Percentiles rank a stretch among this genome's conserved stretches.
phyloP scores from a whole-genome alignment of 352 stramenopile species.

The Pythium phragmitis region DNA sequence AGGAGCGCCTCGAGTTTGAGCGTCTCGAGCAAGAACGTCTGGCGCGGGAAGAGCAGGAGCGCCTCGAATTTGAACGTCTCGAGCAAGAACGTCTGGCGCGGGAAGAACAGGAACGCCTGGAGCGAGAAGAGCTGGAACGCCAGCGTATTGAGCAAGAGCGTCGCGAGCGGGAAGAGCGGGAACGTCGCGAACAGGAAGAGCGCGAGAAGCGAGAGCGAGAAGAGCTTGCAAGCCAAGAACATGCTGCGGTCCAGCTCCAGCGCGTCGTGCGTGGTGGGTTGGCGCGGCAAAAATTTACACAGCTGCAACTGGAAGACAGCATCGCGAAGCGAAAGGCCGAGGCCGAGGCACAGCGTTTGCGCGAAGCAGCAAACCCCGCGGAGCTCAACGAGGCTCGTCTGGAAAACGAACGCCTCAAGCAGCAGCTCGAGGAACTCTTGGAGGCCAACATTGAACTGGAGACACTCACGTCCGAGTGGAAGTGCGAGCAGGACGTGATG shows the following conservation, averaged over 20 bases:
- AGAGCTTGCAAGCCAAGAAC: constrained; percentile 15
- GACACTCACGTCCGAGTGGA: constrained; percentile 52
- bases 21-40: constrained; percentile 12
- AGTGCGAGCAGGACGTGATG: constrained; percentile 52
- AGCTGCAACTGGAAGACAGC: constrained; percentile 48
- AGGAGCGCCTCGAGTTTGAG: constrained; percentile 26
- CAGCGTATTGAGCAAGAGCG: too few species aligned
- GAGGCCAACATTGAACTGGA: constrained; percentile 62
- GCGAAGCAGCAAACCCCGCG: constrained; percentile 10
- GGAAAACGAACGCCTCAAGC: constrained; percentile 55
- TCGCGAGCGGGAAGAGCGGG: too few species aligned
- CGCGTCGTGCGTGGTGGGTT: constrained; percentile 35
- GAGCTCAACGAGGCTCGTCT: constrained; percentile 43
- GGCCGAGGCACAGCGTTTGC: constrained; percentile 7
- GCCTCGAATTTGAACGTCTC: constrained; percentile 26
- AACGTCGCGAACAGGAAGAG: too few species aligned
- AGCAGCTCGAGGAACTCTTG: constrained; percentile 59
- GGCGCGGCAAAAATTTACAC: constrained; percentile 38
- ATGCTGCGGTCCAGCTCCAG: constrained; percentile 43
- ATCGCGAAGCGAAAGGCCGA: constrained; percentile 9
- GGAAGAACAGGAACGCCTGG: constrained; percentile 7
- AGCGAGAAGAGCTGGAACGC: not conserved
- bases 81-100: constrained; percentile 10
- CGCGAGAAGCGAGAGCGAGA: too few species aligned
- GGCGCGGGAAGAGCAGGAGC: constrained; percentile 1